Conservation (phyloP, 2,329 filamentous ascomycete species). For the Diaporthe sp. region DNA sequence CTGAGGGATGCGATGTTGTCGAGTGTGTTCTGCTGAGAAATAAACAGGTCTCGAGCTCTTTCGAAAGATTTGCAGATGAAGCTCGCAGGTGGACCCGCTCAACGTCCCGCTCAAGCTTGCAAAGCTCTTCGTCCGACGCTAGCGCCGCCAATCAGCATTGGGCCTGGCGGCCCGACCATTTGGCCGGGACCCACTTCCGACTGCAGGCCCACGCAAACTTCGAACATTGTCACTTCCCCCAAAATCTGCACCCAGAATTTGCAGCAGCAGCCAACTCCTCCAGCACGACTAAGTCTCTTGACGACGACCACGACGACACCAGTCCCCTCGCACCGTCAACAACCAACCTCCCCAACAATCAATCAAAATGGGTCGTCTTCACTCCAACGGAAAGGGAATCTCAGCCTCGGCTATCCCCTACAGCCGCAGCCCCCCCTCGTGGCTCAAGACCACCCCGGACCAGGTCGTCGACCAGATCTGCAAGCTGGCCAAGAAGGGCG, state of each 20-base stretch:
- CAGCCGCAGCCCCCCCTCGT: conserved; percentile 91
- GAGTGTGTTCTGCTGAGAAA: background rate
- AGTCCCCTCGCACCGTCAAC: conserved; percentile 42
- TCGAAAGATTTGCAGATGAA: conserved; percentile 30
- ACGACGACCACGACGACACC: conserved; percentile 45
- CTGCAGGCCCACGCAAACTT: conserved; percentile 33
- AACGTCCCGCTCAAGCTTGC: background rate
- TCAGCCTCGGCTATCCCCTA: conserved; percentile 95
- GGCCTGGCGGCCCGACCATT: conserved; percentile 5
- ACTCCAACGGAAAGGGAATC: conserved; percentile 99
- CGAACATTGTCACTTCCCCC: conserved; percentile 1
- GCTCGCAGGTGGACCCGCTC: background rate
- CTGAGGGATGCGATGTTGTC: background rate
- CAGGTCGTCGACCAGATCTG: conserved; percentile 99
- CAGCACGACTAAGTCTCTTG: conserved; percentile 39
- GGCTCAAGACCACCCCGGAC: conserved; percentile 99
- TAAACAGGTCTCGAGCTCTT: background rate
- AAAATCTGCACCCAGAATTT: conserved; percentile 26
- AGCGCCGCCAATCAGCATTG: background rate
- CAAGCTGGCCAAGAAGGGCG: conserved; percentile 99
- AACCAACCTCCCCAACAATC: conserved; percentile 53
- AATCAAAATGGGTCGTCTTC: conserved; percentile 93
- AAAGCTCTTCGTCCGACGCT: background rate
- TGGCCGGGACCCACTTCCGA: background rate
- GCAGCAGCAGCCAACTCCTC: conserved; percentile 35